These are phyloP conservation scores for Rhizopogon roseolus DNA, from an alignment of 768 basidiomycete species.

Conservation along the genomic window DNA sequence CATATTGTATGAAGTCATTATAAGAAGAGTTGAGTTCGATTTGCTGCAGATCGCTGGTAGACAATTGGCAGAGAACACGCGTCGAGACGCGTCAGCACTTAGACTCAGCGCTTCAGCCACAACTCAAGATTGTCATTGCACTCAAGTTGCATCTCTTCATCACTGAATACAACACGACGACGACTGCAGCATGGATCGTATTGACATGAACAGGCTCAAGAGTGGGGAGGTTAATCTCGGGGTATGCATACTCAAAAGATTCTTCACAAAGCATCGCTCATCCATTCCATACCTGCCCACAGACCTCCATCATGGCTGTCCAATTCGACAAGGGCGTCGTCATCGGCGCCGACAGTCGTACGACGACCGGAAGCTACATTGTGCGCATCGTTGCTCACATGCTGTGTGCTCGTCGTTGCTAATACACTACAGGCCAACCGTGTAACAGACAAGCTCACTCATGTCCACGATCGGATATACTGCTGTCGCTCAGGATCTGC, in stretches of 20 bases:
- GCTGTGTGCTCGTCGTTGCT: not conserved
- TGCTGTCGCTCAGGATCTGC: slow-evolving; percentile 98
- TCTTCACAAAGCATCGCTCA: not conserved
- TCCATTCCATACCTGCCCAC: not conserved
- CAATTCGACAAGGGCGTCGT: slow-evolving; percentile 94
- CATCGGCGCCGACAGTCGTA: slow-evolving; percentile 95
- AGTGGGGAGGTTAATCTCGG: slow-evolving; percentile 95
- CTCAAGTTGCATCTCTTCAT: not conserved
- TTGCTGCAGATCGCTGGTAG: not conserved
- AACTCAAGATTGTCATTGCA: slow-evolving; percentile 13
- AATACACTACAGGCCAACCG: slow-evolving; percentile 74
- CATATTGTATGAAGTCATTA: slow-evolving; percentile 52
- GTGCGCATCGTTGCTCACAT: slow-evolving; percentile 39
- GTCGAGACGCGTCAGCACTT: slow-evolving; percentile 52
- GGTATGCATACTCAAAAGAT: slow-evolving; percentile 45
- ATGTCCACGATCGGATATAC: slow-evolving; percentile 96
- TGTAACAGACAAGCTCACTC: slow-evolving; percentile 97
- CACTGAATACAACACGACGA: not conserved
- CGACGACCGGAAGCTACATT: slow-evolving; percentile 95
- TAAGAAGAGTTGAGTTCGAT: not conserved
- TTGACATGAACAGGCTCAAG: slow-evolving; percentile 88
- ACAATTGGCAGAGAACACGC: slow-evolving; percentile 19
- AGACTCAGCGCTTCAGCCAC: slow-evolving; percentile 11
- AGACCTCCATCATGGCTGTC: slow-evolving; percentile 99
- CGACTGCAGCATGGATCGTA: slow-evolving; percentile 46